Evolutionary conservation across 2,329 filamentous ascomycete genomes (phyloP), one percentile per base, ranked within the genome.

Genomic region (Neospermospora avenae): DNA sequence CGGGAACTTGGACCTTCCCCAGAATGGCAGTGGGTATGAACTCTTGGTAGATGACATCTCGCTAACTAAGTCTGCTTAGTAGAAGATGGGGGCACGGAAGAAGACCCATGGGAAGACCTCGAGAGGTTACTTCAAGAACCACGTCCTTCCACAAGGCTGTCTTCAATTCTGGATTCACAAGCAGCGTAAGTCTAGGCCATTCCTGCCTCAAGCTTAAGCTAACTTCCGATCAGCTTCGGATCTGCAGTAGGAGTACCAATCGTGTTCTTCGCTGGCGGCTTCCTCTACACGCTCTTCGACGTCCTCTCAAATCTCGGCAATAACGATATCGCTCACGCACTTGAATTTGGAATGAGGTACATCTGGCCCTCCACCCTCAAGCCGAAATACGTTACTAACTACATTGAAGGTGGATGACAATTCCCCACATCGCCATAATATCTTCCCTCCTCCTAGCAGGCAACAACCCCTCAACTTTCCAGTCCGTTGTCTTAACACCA

Each of bases 221-320:
- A n/a, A 55, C 54, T 14, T 11, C 3, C 25, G 6, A 18, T 13
- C 11, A 57, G 55, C 6, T 65, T 65, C 24, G 66, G 61, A 16
- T 59, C 63, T 3, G 55, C 62, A 18, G 59, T 68, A 8, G 65
- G 66, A n/a, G 61, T 61, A 10, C 65, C 66, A 10, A 49, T 68
- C 3, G 66, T 66, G 3, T 68, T 68, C 58, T 68, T 64, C 57
- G 55, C 62, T 4, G 66, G 63, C 5, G 58, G 59, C 4, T 68
- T 67, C 34, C 46, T 66, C 13, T 67, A 60, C 55, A 53, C 58
- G 3, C 34, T 63, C 2, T 54, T 61, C 16, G 51, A 58, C 11
- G 49, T 58, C 49, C 48, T 59, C 3, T 37, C 37, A 5, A 34
- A 25, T 18, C 34, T 65, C 35, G 63, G 63, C 10, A 56, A 65